These are phyloP conservation scores for Fusarium pilosicola DNA, from an alignment of 2,329 filamentous ascomycete genomes.

Conservation along the genomic window DNA sequence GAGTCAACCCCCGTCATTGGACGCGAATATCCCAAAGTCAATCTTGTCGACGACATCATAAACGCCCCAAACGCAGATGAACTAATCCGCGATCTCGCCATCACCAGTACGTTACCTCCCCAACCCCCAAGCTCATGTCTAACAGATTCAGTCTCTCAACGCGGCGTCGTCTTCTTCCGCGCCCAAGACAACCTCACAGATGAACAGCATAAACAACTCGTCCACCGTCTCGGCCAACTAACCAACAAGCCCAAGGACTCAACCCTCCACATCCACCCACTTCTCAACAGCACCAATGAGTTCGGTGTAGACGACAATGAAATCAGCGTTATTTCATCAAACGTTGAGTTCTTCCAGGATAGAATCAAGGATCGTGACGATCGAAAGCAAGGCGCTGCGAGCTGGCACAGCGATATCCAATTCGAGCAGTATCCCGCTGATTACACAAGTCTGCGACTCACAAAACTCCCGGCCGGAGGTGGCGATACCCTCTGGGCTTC, in stretches of 20 bases:
- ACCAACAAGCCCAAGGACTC: conserved; percentile 67
- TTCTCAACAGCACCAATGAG: conserved; percentile 64
- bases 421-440: conserved; percentile 67
- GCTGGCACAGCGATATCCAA: conserved; percentile 62
- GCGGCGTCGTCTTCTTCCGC: conserved; percentile 73
- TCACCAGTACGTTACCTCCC: conserved; percentile 58
- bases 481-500: conserved; percentile 70
- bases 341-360: background rate
- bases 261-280: conserved; percentile 68
- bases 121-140: background rate
- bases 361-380: conserved; percentile 34
- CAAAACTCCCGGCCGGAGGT: conserved; percentile 62
- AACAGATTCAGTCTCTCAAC: conserved; percentile 62
- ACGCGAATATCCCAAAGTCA: conserved; percentile 61
- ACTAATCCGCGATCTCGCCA: conserved; percentile 67
- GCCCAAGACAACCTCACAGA: conserved; percentile 66
- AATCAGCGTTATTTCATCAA: conserved; percentile 68
- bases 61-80: conserved; percentile 64
- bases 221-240: conserved; percentile 67
- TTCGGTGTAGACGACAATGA: conserved; percentile 62
- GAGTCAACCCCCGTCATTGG: conserved; percentile 61
- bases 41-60: conserved; percentile 57
- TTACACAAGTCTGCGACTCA: conserved; percentile 65
- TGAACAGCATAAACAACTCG: conserved; percentile 68
- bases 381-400: conserved; percentile 48